Evolutionary conservation across 441 rosid genomes (phyloP), one percentile per base, ranked within the genome.

Genomic region (Eugenia klotzschiana): DNA sequence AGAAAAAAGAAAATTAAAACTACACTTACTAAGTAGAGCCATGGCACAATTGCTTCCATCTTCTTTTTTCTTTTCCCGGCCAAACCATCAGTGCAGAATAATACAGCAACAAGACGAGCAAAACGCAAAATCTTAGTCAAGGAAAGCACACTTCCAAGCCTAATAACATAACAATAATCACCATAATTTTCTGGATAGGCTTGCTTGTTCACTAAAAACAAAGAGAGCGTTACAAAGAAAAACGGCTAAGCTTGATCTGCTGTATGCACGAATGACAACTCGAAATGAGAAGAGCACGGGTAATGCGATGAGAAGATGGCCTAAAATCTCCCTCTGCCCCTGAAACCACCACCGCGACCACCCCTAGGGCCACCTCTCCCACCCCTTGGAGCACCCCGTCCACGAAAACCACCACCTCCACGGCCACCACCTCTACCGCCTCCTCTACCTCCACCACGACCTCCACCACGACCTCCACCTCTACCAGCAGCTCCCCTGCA

Each of bases 321-420:
- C 90, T 91, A 90, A 27, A 43, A 92, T 85, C 96, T 91, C 81
- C 99, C 98, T 87, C 98, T 87, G 80, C 98, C 98, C 93, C 98
- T 91, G 85, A 93, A 94, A 86, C 91, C 90, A 79, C 98, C 94
- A 50, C 96, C 90, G 56, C 95, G 92, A 43, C 92, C 92, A 49
- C 94, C 88, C 49, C 98, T 93, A 69, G 90, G 89, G 73, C 91
- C 91, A 49, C 94, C 92, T 74, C 96, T 84, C 69, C 96, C 92
- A n/a, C 96, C 93, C 86, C 96, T 89, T 46, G 95, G 92, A 51
- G 88, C 90, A 82, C 96, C 98, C 51, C 96, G 91, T 46, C 98
- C 95, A 80, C 95, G 91, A 79, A 88, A 89, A 29, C 90, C 87
- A 50, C 88, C 81, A 13, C 89, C 90, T 49, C 95, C 93, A 69